Base-by-base conservation (phyloP, 805 yeast genomes). In the Teunomyces funiuensis region DNA sequence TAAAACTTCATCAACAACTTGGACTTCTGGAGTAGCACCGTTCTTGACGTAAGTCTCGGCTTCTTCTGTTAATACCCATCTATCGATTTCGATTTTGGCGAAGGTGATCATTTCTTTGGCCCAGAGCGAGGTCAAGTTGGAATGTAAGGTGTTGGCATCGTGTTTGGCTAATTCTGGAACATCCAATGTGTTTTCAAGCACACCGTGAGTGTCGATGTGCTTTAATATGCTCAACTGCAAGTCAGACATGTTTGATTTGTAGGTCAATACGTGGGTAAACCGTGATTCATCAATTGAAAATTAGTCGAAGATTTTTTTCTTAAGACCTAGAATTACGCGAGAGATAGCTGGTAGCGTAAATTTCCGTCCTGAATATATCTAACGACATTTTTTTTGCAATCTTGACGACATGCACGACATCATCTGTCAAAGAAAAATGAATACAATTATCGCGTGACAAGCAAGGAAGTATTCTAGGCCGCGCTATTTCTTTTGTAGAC, bases 21-120 rank as follows among this genome's bases (percentile, higher is more conserved):
- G 79, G 56, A 77, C 79, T 69, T 93, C 99, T 57, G 93, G 97
- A 23, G 97, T 88, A 17, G 52, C 50, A 6, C 99, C 99, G 41
- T 85, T 69, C 10, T 66, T 63, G 13, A 87, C 75, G 45, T 90
- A 85, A 31, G 86, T 90, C 52, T 79, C 66, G 37, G 95, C 98
- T 71, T 93, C 99, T 8, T 65, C 67, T 9, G 95, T 84, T 49
- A 89, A 77, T 19, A 73, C 66, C 83, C 90, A 91, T 49, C 71
- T 63, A 51, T 90, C 95, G 40, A 74, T 71, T 62, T 91, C 98
- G 41, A 80, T 73, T 46, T 86, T 78, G 52, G 77, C 73, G 71
- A 80, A 90, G 33, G 67, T 66, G 53, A 93, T 76, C 87, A 91
- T 90, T 42, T 79, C 75, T 63, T 85, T 85, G 46, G 97, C 90